Base-by-base conservation (phyloP, 805 yeast genomes). In the Barnettozyma wickerhamii region DNA sequence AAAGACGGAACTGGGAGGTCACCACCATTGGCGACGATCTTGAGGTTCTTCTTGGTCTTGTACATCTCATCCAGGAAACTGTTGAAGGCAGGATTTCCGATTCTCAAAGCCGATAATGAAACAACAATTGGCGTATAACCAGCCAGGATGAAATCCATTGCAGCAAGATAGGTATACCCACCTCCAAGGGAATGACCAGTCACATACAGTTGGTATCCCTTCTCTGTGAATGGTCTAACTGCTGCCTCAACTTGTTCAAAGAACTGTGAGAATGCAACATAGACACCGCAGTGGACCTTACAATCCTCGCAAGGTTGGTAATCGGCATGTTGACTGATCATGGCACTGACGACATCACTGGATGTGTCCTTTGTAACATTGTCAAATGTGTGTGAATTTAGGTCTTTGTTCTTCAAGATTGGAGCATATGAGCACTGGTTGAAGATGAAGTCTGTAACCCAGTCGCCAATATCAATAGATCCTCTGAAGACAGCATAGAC, bases 101-200 rank as follows among this genome's bases (percentile, higher is more conserved):
- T 64, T 50, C 75, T 76, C 1, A 91, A 88, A n/a, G 77, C 71
- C 2, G 81, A 93, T 62, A 65, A 79, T 1, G 83, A 68, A 14
- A 82, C 59, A 1, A 81, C 75, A 30, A 71, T 54, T 1, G 84
- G 82, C 9, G 73, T 56, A 42, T 63, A 63, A 0, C 87, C 87
- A 53, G 74, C 49, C 14, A 77, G 52, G 41, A 72, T 61, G 36
- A 81, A 65, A 51, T 84, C 93, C 14, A 78, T 64, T 0, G 82
- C 91, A 5, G 77, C 71, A 29, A 85, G 59, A 5, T 69, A 60
- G 2, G 89, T 81, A 38, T 82, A 58, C 0, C 90, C 90, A 6
- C 81, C 95, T 4, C 89, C 90, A 28, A 85, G 60, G 0, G 93
- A 85, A 59, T 86, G 95, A 0, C 95, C 95, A 1, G 79, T 65